Evolutionary conservation across 176 grass and related monocot genomes (phyloP), one percentile per base, ranked within the genome.

Genomic region (Dendrocalamus sinicus): DNA sequence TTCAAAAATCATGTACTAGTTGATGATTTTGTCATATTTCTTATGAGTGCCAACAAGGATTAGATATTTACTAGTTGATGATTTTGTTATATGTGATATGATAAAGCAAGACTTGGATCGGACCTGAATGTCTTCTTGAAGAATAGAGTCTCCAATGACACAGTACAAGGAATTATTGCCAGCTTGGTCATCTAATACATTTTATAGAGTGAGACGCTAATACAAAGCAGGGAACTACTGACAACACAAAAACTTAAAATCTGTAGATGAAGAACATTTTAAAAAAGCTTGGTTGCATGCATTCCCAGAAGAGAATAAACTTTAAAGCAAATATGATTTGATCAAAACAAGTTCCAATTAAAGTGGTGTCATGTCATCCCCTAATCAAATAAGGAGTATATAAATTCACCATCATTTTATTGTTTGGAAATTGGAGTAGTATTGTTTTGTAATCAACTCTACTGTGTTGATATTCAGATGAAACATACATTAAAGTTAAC

Each of bases 81-180:
- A 13, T 24, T 72, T 47, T 69, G 1, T 4, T 24, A 44, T 63
- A 39, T 46, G 41, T 24, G 43, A 47, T 47, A 47, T 47, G 43
- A 26, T 19, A 48, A 70, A 8, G 39, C 37, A 69, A 72, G n/a
- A 47, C 12, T 47, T 47, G 22, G 69, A 47, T 46, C 41, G 1
- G 22, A 93, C 91, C 91, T 93, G 83, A 93, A 93, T 62, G 87
- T 90, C 77, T 90, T 93, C 53, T 32, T 53, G 77, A 93, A 87
- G 80, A 93, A 90, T 60, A 93, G 81, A 72, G 73, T 90, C 82
- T 93, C 85, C 67, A 93, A 63, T 69, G 85, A 72, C 47, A 93
- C 88, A 69, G 91, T 93, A 57, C 88, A 93, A 74, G 91, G 91
- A 79, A 93, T 93, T 80, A 93, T 90, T 54, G 88, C 91, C 32